Evolutionary conservation across 2,329 filamentous ascomycete genomes (phyloP).

Genomic region (Fusarium avenaceum): DNA sequence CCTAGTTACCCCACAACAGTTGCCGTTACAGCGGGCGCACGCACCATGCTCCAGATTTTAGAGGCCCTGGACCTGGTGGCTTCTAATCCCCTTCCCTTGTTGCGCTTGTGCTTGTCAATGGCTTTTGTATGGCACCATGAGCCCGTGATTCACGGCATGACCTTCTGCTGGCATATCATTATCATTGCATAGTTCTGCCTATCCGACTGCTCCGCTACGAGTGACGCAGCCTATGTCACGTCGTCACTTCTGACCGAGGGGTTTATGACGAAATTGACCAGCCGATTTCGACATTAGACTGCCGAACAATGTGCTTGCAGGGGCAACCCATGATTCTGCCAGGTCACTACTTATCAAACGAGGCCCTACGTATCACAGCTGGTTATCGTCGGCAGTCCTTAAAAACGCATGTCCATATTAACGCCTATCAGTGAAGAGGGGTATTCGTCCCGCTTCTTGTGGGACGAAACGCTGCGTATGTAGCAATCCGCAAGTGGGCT

Average conservation of each 20-base stretch:
- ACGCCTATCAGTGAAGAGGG: conserved; percentile 45
- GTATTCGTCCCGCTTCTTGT: conserved; percentile 42
- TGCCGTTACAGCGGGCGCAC: conserved; percentile 43
- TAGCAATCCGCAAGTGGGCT: conserved; percentile 32
- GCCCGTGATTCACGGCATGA: conserved; percentile 34
- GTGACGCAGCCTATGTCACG: conserved; percentile 42
- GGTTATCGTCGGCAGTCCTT: conserved; percentile 22
- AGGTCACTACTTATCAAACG: conserved; percentile 13
- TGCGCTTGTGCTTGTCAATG: conserved; percentile 27
- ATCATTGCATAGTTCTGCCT: conserved; percentile 25
- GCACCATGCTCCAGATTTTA: conserved; percentile 17
- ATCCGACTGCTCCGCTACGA: conserved; percentile 26
- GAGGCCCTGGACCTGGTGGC: conserved; percentile 17
- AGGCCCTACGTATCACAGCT: conserved; percentile 14
- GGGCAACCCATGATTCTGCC: conserved; percentile 15
- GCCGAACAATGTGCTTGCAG: conserved; percentile 7
- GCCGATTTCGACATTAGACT: conserved; percentile 25
- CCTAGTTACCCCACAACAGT: conserved; percentile 38
- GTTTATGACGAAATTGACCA: conserved; percentile 27
- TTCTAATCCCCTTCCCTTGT: conserved; percentile 1
- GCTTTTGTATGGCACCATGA: conserved; percentile 43
- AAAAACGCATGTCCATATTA: conserved; percentile 21
- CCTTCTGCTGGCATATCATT: conserved; percentile 30
- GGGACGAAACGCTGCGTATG: conserved; percentile 34
- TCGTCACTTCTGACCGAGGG: conserved; percentile 17